Evolutionary conservation across 108 stramenopile species (phyloP), one percentile per base, ranked within the genome.

Genomic region (Conticribra guillardii): DNA sequence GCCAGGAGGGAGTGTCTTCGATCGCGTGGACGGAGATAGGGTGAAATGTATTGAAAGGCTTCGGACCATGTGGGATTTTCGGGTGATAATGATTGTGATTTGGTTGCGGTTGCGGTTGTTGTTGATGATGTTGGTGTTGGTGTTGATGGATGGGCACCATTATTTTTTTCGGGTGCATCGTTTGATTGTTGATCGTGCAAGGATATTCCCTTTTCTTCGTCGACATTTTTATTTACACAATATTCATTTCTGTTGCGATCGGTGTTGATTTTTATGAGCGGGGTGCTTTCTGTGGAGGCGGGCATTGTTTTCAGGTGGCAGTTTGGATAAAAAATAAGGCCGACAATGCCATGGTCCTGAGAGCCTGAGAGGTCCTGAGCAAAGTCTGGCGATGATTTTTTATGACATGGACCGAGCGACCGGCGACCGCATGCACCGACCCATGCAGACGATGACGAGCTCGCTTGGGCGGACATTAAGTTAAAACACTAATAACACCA

Each of bases 1-100:
- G 80, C 80, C 17, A 64, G 47, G 14, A 71, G 16, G 26, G 60
- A 16, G 56, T 81, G 80, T 15, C 22, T 29, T 37, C 67, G 21
- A 51, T 76, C 80, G 0, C 45, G 54, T 22, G 80, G 80, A 17
- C 51, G 56, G 22, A 81, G 52, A 47, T 76, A 81, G 0, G 80
- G 80, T 27, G 62, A 49, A 31, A 81, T 60, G 15, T 64, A 29
- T 3, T 29, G 41, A 29, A 81, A 63, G 11, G 69, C 63, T 46
- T 81, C 58, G 26, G 47, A 45, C 80, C 80, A 81, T 31, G 74
- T 44, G 18, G 80, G 74, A 15, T 37, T 41, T 23, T 31, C 3
- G 5, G 45, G 15, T 49, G 63, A 14, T 26, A 23, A 3, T 4
- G 47, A 26, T 18, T 49, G 63, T 18, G 37, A 22, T 31, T n/a